A percentile compares a stretch with the other conserved stretches of the same genome.
Conservation (phyloP, 805 yeast genomes). For the Jamesozyma piceae region DNA sequence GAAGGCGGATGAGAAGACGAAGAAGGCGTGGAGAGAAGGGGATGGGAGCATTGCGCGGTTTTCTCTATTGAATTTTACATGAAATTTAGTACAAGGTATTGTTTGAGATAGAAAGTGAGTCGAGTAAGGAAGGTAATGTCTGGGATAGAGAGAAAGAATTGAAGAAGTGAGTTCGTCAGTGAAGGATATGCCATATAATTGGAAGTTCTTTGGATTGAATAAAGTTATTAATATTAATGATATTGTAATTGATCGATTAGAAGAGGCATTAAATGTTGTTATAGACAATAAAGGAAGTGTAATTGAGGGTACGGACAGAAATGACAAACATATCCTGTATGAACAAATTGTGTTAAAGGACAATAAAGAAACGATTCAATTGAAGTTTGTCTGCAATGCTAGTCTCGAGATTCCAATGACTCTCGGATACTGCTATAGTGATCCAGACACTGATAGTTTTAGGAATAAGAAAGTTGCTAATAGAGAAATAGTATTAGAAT, state of each 20-base stretch:
- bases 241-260: slow-evolving; percentile 4
- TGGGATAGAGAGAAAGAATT: too few species aligned
- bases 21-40: too few species aligned
- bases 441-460: too few species aligned
- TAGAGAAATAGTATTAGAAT: slow-evolving; percentile 10
- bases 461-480: background rate
- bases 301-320: background rate
- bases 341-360: background rate
- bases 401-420: background rate
- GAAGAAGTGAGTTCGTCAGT: too few species aligned
- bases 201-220: slow-evolving; percentile 10
- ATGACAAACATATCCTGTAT: background rate
- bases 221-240: slow-evolving; percentile 4
- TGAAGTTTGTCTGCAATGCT: background rate
- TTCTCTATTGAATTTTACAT: too few species aligned
- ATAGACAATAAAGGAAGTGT: background rate
- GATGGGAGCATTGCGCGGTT: too few species aligned
- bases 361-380: background rate
- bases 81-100: too few species aligned
- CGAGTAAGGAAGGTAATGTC: too few species aligned
- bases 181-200: slow-evolving; percentile 12
- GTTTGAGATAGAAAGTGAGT: too few species aligned
- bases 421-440: background rate
- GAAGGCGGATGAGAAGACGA: too few species aligned
- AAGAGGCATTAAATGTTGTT: slow-evolving; percentile 2